These are phyloP conservation scores for Aspergillus ochraceus DNA, from an alignment of 2,329 filamentous ascomycete genomes.

Conservation along the genomic window DNA sequence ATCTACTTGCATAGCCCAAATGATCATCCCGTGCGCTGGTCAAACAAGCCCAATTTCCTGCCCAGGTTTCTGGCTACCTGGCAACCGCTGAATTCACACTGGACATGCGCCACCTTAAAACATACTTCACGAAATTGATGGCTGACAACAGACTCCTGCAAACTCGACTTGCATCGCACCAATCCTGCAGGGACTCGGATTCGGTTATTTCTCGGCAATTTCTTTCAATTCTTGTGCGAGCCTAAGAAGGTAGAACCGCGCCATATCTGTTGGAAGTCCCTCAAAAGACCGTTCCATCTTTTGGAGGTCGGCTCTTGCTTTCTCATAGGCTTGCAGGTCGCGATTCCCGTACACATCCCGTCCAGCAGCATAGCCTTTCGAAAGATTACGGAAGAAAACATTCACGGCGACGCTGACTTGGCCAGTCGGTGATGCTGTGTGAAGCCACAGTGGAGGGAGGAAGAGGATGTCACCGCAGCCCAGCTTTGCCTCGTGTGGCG, in stretches of 20 bases:
- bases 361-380: conserved; percentile 67
- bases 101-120: background rate
- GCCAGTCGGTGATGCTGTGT: conserved; percentile 56
- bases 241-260: conserved; percentile 73
- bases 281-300: conserved; percentile 55
- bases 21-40: background rate
- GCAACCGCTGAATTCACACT: background rate
- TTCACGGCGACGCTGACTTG: conserved; percentile 76
- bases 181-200: background rate
- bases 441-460: conserved; percentile 80
- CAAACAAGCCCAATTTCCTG: background rate
- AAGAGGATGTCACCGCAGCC: conserved; percentile 74
- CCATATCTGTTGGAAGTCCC: conserved; percentile 63
- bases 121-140: background rate
- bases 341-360: conserved; percentile 86
- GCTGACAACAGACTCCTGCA: background rate
- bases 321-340: conserved; percentile 81
- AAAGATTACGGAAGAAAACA: conserved; percentile 77
- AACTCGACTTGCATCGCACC: background rate
- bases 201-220: conserved; percentile 23
- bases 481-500: conserved; percentile 67
- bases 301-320: conserved; percentile 69
- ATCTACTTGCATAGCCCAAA: background rate
- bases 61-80: background rate
- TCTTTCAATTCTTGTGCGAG: conserved; percentile 66